Conservation (phyloP, 805 yeast species). For the Metschnikowia gelsemii region DNA sequence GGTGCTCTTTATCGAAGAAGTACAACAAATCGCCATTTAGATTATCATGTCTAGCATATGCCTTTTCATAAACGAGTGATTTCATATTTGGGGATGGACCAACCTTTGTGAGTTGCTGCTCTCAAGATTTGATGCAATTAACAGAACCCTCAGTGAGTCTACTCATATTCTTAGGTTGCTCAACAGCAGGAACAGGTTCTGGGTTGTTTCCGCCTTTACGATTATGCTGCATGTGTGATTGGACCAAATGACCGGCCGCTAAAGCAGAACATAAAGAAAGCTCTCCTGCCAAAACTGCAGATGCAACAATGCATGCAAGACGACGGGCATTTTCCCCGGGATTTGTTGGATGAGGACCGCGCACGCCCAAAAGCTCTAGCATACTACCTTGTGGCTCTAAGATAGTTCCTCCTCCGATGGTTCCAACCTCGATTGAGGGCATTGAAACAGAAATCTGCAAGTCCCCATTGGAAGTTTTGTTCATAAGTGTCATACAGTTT, state of each 20-base stretch:
- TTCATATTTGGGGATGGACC: not conserved
- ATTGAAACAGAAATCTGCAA: conserved; percentile 92
- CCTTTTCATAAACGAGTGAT: no score
- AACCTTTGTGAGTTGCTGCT: not conserved
- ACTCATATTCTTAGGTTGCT: conserved; percentile 26
- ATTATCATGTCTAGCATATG: no score
- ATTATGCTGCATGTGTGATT: conserved; percentile 95
- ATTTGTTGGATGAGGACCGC: conserved; percentile 89
- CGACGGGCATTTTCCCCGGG: conserved; percentile 96
- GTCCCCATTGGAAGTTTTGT: conserved; percentile 61
- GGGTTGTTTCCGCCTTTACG: conserved; percentile 53
- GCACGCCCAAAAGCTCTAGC: conserved; percentile 90
- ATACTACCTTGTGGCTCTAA: conserved; percentile 96
- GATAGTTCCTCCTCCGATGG: conserved; percentile 98
- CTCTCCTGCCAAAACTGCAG: conserved; percentile 95
- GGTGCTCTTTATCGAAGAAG: not conserved
- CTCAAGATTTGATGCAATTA: conserved; percentile 61
- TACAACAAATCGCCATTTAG: no score
- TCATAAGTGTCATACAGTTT: conserved; percentile 95
- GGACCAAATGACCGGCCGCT: conserved; percentile 98
- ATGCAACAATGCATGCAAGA: conserved; percentile 88
- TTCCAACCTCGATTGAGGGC: conserved; percentile 99
- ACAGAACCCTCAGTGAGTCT: conserved; percentile 71
- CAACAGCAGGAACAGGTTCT: conserved; percentile 31
- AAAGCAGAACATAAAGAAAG: conserved; percentile 91